Base-by-base conservation (phyloP, 176 grass and related monocot species). In the Areca catechu region DNA sequence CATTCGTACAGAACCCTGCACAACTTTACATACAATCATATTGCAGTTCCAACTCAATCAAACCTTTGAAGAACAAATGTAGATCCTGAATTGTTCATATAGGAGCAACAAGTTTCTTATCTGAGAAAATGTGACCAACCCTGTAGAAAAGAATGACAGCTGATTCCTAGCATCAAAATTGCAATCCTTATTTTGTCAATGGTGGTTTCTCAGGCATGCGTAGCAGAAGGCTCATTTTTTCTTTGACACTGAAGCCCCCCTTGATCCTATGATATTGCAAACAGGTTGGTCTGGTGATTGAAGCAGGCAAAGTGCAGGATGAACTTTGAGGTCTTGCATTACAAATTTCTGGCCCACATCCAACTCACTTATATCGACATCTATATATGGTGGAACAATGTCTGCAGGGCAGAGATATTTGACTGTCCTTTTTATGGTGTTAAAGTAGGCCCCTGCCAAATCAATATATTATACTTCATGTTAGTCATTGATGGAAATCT, bases 331-430 rank as follows among this genome's bases (percentile, higher is more conserved):
- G 61, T 97, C 77, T 2, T 81, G 80, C 81, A 82, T 88, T 60
- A 88, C 12, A 60, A 97, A 51, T 53, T 88, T 97, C 37, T 97
- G 75, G 18, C 83, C 86, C 0, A 90, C 80, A 51, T 97, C 93
- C 74, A 97, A 85, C 17, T 82, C 81, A 15, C 93, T 97, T 37
- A 97, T 37, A 75, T 97, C 93, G 52, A 97, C 93, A 85, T 97
- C 93, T 52, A 97, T 97, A 61, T 88, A 88, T 7, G 93, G 93
- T 15, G 93, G 93, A 30, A 97, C 71, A 19, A 97, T 97, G 68
- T 97, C 87, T 72, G 83, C 93, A 1, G 93, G 93, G 55, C 93
- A 91, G 16, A 97, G 72, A 66, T 56, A 97, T 52, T 97, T 91
- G 12, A 83, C 93, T n/a, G 83, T 97, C 68, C 83, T 78, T 79